Conservation (phyloP, 371 early-diverging fungal genomes). For the Zychaea mexicana region DNA sequence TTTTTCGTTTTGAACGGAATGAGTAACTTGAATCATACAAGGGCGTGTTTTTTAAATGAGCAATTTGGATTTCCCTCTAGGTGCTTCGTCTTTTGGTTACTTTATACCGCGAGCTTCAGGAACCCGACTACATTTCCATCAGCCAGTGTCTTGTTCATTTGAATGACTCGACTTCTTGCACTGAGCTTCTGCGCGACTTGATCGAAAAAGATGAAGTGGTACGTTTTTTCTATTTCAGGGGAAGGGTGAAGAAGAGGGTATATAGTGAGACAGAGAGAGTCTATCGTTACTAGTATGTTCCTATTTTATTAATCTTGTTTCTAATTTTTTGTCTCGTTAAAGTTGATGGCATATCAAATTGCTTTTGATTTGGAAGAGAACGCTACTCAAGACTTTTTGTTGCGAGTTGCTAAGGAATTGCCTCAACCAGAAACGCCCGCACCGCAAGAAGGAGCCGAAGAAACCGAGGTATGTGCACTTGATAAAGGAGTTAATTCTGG, state of each 20-base stretch:
- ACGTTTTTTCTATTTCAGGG: not conserved
- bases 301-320: no score
- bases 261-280: not conserved
- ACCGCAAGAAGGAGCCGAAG: conserved; percentile 29
- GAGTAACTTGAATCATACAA: no score
- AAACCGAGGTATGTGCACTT: conserved; percentile 46
- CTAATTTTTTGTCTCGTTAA: not conserved
- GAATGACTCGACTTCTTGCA: conserved; percentile 74
- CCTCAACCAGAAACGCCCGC: conserved; percentile 31
- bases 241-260: not conserved
- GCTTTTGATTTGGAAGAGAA: conserved; percentile 96
- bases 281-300: no score
- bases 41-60: no score
- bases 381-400: conserved; percentile 92
- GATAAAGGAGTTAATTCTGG: no score
- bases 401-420: conserved; percentile 69
- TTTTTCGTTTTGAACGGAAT: no score
- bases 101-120: conserved; percentile 74
- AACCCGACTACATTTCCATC: conserved; percentile 90
- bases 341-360: conserved; percentile 93
- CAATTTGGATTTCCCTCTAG: conserved; percentile 21
- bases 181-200: conserved; percentile 73
- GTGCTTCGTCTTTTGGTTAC: conserved; percentile 82
- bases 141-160: conserved; percentile 92
- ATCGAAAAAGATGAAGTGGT: conserved; percentile 60